Evolutionary conservation across 2,329 filamentous ascomycete genomes (phyloP), one percentile per base, ranked within the genome.

Genomic region (Trichoderma koningii): DNA sequence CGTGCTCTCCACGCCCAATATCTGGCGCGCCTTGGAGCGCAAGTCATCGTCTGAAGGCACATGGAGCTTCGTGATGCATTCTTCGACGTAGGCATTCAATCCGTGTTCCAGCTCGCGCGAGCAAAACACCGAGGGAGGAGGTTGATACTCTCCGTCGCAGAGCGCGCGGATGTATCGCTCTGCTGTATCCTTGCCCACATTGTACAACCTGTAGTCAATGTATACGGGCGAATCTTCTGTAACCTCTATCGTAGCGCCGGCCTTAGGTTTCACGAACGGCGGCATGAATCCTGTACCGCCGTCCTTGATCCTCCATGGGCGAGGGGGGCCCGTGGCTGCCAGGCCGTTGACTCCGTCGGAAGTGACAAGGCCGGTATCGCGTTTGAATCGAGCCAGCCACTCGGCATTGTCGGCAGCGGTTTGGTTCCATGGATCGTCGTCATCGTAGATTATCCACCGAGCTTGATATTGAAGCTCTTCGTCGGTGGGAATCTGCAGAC

Each of bases 361-460:
- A 7, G 57, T 19, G 14, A 34, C 45, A 5, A 64, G 26, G 9
- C 61, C 61, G 15, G 42, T 15, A 15, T 59, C 52, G 38, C 55
- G 61, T 47, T 64, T 64, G 12, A 64, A 64, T 15, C 61, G 51
- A 48, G 30, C 51, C 3, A 64, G 23, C 61, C 61, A 64, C 44
- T 64, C 61, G 12, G 17, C n/a, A 59, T 64, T 56, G 30, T 64
- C 61, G 9, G 61, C 61, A 23, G 61, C 51, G 19, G 61, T 64
- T 19, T 64, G 61, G 17, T 64, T 64, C 61, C 61, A 64, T 26
- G 61, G 61, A 12, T 64, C 61, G 5, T 64, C 61, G 10, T 61
- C 57, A 12, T 61, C 57, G 17, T 51, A 61, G n/a, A 61, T 51
- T 9, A 61, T 61, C 57, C 57, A 61, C 23, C 57, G 57, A 30